Conservation (phyloP, 257 asterid genomes). For the Solanum appendiculatum region DNA sequence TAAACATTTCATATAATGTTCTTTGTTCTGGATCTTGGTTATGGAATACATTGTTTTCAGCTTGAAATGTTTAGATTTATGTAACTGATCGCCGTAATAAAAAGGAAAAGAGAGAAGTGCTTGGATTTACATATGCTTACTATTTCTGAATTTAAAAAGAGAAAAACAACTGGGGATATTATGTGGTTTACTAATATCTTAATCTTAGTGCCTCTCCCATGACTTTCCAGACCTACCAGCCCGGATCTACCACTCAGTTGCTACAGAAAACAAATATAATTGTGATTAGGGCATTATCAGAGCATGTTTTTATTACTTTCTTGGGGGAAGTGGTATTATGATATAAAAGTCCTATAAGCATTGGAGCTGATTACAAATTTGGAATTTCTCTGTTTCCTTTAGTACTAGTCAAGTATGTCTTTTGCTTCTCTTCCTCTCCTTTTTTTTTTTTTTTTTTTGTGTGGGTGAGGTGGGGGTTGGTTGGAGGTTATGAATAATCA, state of each 20-base stretch:
- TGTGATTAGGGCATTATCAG: not conserved
- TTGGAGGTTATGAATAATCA: not conserved
- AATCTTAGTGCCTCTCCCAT: not conserved
- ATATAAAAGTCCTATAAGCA: not conserved
- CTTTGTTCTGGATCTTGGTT: not conserved
- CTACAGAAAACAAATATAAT: not conserved
- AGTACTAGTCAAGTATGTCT: not conserved
- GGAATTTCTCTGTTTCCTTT: not conserved
- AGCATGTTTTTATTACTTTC: not conserved
- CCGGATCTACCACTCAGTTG: not conserved
- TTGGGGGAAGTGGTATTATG: not conserved
- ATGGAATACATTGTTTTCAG: not conserved
- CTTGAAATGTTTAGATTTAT: not conserved
- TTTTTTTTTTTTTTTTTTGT: not conserved
- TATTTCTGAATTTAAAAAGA: not conserved
- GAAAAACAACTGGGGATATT: not conserved
- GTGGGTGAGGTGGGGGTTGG: not conserved
- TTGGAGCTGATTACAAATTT: not conserved
- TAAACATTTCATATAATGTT: not conserved
- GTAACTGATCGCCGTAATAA: not conserved
- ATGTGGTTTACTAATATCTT: not conserved
- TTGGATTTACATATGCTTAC: not conserved
- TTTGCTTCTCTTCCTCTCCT: not conserved
- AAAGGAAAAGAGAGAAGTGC: not conserved
- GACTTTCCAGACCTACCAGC: not conserved